Percentiles rank a stretch among this genome's conserved stretches.
These are phyloP conservation scores for Phialemonium atrogriseum DNA, from an alignment of 2,329 filamentous ascomycete species.

Conservation along the genomic window DNA sequence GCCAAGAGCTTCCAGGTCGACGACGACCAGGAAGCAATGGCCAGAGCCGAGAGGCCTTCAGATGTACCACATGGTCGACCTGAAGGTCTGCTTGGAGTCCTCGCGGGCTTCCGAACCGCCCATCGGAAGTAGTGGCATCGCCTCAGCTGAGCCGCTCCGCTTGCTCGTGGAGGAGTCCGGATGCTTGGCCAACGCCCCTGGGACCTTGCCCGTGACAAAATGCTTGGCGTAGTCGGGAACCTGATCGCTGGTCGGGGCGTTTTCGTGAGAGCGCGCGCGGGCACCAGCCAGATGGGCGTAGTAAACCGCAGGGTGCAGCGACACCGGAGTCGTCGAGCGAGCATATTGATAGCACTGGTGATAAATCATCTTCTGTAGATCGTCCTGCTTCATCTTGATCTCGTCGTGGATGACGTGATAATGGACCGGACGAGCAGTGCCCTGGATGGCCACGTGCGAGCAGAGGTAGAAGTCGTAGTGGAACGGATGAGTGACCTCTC, in stretches of 20 bases:
- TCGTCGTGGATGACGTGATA: conserved; percentile 89
- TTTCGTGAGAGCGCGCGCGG: conserved; percentile 70
- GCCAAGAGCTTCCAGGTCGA: background rate
- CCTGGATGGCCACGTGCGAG: conserved; percentile 71
- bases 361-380: conserved; percentile 83
- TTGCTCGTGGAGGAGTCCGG: conserved; percentile 12
- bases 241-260: conserved; percentile 33
- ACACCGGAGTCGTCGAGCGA: conserved; percentile 87
- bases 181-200: conserved; percentile 25
- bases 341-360: conserved; percentile 92
- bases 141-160: conserved; percentile 6
- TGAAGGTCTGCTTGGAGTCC: conserved; percentile 19
- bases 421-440: conserved; percentile 84
- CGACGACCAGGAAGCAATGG: background rate
- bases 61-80: conserved; percentile 36
- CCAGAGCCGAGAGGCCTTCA: conserved; percentile 14
- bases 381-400: conserved; percentile 54
- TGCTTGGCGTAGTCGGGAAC: conserved; percentile 36
- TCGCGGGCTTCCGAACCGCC: conserved; percentile 8
- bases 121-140: conserved; percentile 21
- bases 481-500: conserved; percentile 81
- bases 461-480: conserved; percentile 78
- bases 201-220: conserved; percentile 26
- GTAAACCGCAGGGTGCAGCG: conserved; percentile 82
- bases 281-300: conserved; percentile 87